phyloP scores from a whole-genome alignment of 2,329 filamentous ascomycete species.

The Clarireedia homoeocarpa region DNA sequence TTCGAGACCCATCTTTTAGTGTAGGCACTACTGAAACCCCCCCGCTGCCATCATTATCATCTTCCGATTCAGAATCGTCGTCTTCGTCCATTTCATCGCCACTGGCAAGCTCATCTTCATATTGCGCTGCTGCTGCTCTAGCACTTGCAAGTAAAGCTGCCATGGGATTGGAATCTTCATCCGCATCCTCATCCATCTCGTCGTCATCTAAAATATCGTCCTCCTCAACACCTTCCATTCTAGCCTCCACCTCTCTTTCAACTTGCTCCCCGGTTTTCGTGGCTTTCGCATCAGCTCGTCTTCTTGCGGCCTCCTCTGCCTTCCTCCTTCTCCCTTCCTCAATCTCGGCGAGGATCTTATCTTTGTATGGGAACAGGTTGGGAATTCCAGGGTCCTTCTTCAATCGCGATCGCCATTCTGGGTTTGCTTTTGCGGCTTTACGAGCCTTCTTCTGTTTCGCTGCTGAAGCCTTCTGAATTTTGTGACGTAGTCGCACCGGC shows the following conservation, averaged over 20 bases:
- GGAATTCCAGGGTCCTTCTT: conserved; percentile 99
- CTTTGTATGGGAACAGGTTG: conserved; percentile 96
- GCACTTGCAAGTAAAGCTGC: conserved; percentile 84
- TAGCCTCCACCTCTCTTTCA: conserved; percentile 36
- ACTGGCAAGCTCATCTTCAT: conserved; percentile 44
- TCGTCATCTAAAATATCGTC: conserved; percentile 43
- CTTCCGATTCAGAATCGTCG: conserved; percentile 39
- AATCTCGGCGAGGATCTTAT: conserved; percentile 88
- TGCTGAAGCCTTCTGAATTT: conserved; percentile 86
- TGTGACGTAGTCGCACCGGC: conserved; percentile 82
- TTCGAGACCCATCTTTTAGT: conserved; percentile 59
- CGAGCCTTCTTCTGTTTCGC: conserved; percentile 86
- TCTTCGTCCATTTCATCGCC: conserved; percentile 49
- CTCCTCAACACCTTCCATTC: conserved; percentile 37
- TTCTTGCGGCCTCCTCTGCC: conserved; percentile 66
- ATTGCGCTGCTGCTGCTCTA: conserved; percentile 66
- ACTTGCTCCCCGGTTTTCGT: conserved; percentile 48
- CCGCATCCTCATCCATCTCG: conserved; percentile 48
- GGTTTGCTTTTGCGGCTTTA: conserved; percentile 91
- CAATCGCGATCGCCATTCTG: conserved; percentile 87
- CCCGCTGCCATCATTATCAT: conserved; percentile 39
- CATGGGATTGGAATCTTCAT: conserved; percentile 75
- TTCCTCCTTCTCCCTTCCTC: conserved; percentile 79
- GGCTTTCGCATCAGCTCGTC: conserved; percentile 65
- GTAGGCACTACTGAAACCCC: conserved; percentile 46